Base-by-base conservation (phyloP, 805 yeast species). In the Hanseniaspora hatyaiensis region DNA sequence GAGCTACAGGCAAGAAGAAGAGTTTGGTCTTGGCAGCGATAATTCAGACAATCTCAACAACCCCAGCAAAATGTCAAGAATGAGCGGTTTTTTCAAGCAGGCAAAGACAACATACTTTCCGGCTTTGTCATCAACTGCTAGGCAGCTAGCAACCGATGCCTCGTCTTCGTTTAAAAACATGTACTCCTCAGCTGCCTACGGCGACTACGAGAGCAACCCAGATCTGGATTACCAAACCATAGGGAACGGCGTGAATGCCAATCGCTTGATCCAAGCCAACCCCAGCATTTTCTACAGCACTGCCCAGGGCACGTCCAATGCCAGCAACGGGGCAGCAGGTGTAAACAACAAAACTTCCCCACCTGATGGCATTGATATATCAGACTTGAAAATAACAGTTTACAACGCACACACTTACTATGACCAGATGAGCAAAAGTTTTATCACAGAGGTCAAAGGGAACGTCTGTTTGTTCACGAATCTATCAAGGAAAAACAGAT, bases 41-140 rank as follows among this genome's bases (percentile, higher is more conserved):
- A 24, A 24, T 9, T 37, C 30, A 37, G 30, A 37, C 19, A 37
- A 37, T 18, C 6, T 24, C 23, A 22, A 16, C 18, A 26, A 37
- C 16, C 9, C 18, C 8, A 37, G n/a, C 13, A 66, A 69, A 51
- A 64, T 79, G 29, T 77, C 69, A 54, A 61, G 73, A 34, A 55
- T 77, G 23, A 55, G 65, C 33, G 78, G 77, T 19, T 57, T 77
- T 34, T 72, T 79, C 51, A 71, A 66, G 51, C 70, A 73, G 4
- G 75, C 82, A 8, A 67, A 75, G 53, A 80, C 76, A 51, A 68
- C 70, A 1, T 77, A 77, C 54, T 67, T 77, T n/a, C 81, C 80
- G 4, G 63, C 67, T 5, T 45, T 74, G 22, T 63, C 76, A 1
- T 68, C 68, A 13, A 67, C 76, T 0, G 68, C 76, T 20, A 56